Evolutionary conservation across 2,329 filamentous ascomycete genomes (phyloP).

Genomic region (Colletotrichum plurivorum): DNA sequence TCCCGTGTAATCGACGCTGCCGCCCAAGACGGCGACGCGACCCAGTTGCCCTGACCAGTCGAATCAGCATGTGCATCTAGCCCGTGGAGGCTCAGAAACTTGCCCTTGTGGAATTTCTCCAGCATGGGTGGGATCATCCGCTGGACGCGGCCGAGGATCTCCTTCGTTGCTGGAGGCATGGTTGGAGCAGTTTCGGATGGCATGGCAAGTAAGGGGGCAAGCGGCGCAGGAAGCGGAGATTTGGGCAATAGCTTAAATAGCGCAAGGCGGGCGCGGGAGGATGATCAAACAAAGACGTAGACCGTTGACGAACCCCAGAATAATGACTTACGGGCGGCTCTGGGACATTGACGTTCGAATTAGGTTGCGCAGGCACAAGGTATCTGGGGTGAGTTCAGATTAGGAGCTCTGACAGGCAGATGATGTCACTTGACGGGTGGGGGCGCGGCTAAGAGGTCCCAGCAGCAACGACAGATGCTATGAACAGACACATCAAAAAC

Average conservation of each 20-base stretch:
- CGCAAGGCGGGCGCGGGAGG: too few relatives aligned
- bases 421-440: slow-evolving; percentile 31
- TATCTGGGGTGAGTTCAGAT: slow-evolving; percentile 8
- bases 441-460: too few relatives aligned
- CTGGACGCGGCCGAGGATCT: slow-evolving; percentile 84
- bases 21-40: slow-evolving; percentile 92
- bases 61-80: neutral
- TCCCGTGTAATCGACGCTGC: slow-evolving; percentile 95
- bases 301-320: too few relatives aligned
- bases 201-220: slow-evolving; percentile 20
- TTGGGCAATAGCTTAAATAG: too few relatives aligned
- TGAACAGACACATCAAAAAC: too few relatives aligned
- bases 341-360: neutral
- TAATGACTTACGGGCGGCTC: too few relatives aligned
- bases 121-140: slow-evolving; percentile 96
- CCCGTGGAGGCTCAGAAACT: slow-evolving; percentile 39
- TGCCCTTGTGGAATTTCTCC: slow-evolving; percentile 96
- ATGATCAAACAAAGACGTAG: neutral
- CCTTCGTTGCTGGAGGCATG: slow-evolving; percentile 80
- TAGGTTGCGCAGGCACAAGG: neutral
- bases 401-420: slow-evolving; percentile 30
- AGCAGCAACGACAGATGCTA: too few relatives aligned
- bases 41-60: slow-evolving; percentile 84
- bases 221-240: too few relatives aligned
- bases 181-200: slow-evolving; percentile 47